These are phyloP conservation scores for Solanum bulbocastanum DNA, from an alignment of 257 asterid genomes.

Conservation along the genomic window DNA sequence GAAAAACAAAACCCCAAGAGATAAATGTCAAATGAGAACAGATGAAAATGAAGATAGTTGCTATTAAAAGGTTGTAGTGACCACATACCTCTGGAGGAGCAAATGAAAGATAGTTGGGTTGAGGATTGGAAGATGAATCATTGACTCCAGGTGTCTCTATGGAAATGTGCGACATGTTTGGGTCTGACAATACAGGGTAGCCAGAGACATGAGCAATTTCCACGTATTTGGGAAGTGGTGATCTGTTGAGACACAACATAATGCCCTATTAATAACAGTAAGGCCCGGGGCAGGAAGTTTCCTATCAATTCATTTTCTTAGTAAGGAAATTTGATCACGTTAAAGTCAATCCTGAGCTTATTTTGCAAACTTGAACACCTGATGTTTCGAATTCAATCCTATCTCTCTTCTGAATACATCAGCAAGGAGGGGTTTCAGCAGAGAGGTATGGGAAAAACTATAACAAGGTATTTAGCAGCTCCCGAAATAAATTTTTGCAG, in stretches of 20 bases:
- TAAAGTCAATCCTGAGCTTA: neutral
- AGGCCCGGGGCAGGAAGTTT: neutral
- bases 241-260: constrained; percentile 27
- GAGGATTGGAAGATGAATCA: constrained; percentile 23
- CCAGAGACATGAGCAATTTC: constrained; percentile 49
- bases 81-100: constrained; percentile 85
- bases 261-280: neutral
- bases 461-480: neutral
- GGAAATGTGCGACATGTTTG: constrained; percentile 26
- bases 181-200: constrained; percentile 59
- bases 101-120: constrained; percentile 58
- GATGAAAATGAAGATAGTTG: neutral
- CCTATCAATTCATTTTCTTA: neutral
- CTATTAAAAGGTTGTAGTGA: neutral
- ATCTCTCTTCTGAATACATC: neutral
- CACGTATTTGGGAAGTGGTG: constrained; percentile 59
- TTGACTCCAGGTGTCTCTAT: constrained; percentile 53
- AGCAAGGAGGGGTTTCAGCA: neutral
- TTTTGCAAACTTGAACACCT: neutral
- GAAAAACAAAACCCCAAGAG: neutral
- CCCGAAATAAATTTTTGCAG: neutral
- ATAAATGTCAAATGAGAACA: neutral
- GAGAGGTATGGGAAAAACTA: neutral
- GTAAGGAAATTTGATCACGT: neutral
- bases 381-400: neutral